Percentiles rank a stretch among this genome's conserved stretches.
phyloP scores from a whole-genome alignment of 1,284 basidiomycete species.

The Tetrapyrgos nigripes region DNA sequence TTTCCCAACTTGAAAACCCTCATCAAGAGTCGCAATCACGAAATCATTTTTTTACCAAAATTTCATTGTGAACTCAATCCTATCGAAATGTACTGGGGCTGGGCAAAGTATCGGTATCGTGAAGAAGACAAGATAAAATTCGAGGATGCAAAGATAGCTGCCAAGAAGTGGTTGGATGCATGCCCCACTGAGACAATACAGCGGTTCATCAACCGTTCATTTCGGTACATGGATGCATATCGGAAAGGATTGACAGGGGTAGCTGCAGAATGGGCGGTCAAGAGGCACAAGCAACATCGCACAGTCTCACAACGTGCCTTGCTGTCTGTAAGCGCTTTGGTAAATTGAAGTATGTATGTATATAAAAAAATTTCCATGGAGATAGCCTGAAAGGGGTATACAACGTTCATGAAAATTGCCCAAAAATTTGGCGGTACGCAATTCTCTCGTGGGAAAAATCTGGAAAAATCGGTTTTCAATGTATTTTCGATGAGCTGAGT shows the following conservation, averaged over 20 bases:
- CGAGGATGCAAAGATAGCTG: not conserved
- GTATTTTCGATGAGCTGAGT: too few species aligned
- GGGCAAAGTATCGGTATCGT: conserved; percentile 4
- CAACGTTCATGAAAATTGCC: too few species aligned
- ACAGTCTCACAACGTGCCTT: conserved; percentile 2
- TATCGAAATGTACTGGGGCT: conserved; percentile 4
- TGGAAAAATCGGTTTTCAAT: too few species aligned
- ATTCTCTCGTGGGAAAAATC: too few species aligned
- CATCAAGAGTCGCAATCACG: too few species aligned
- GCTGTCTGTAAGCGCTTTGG: conserved; percentile 4
- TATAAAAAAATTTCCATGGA: too few species aligned
- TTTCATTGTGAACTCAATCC: conserved; percentile 21
- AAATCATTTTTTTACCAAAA: conserved; percentile 17
- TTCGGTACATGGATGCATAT: conserved; percentile 5
- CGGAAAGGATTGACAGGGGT: not conserved
- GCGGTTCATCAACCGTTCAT: conserved; percentile 6
- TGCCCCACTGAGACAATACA: conserved; percentile 3
- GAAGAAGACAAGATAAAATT: not conserved
- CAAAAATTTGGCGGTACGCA: too few species aligned
- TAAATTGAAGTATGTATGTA: not conserved
- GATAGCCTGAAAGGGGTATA: too few species aligned
- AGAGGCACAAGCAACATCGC: not conserved
- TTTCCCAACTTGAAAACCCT: not conserved
- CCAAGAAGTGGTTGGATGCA: not conserved
- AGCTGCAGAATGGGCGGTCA: conserved; percentile 11